Percentiles rank a stretch among this genome's conserved stretches.
Evolutionary conservation across 495 filamentous ascomycete genomes (phyloP).

Genomic region (Physcia stellaris): DNA sequence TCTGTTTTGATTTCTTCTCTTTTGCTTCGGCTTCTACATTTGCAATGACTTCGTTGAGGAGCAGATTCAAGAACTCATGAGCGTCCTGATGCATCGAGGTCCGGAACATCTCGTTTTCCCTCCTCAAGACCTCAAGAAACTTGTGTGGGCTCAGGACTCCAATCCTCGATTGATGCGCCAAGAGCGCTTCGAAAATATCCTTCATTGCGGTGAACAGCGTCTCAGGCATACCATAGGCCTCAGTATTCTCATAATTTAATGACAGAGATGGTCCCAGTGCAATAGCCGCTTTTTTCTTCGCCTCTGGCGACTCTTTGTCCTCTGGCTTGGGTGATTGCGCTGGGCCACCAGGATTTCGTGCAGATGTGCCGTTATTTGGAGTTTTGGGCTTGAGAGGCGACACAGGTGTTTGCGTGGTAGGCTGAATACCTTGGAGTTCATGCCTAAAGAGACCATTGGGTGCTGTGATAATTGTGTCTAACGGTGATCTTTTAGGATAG

Average conservation of each 20-base stretch:
- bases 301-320: conserved; percentile 74
- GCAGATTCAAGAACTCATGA: conserved; percentile 87
- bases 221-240: conserved; percentile 83
- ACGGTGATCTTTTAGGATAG: conserved; percentile 58
- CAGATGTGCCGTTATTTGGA: conserved; percentile 19
- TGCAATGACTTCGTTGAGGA: conserved; percentile 91
- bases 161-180: conserved; percentile 65
- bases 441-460: conserved; percentile 27
- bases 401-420: conserved; percentile 23
- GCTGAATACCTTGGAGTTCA: conserved; percentile 31
- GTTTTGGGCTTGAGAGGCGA: conserved; percentile 29
- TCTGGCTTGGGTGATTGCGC: conserved; percentile 52
- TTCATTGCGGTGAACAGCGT: conserved; percentile 88
- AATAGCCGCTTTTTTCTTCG: conserved; percentile 91
- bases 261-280: conserved; percentile 74
- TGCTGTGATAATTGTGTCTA: conserved; percentile 36
- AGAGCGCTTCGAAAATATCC: conserved; percentile 89
- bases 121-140: conserved; percentile 83
- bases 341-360: conserved; percentile 34
- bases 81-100: conserved; percentile 96
- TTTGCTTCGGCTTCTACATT: conserved; percentile 75
- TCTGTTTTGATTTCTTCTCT: conserved; percentile 24
- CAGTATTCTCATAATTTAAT: conserved; percentile 63
- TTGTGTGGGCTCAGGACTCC: conserved; percentile 88
- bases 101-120: conserved; percentile 95